Percentiles rank a stretch among this genome's conserved stretches.
phyloP scores from a whole-genome alignment of 2,329 filamentous ascomycete species.

The Plenodomus lindquistii region DNA sequence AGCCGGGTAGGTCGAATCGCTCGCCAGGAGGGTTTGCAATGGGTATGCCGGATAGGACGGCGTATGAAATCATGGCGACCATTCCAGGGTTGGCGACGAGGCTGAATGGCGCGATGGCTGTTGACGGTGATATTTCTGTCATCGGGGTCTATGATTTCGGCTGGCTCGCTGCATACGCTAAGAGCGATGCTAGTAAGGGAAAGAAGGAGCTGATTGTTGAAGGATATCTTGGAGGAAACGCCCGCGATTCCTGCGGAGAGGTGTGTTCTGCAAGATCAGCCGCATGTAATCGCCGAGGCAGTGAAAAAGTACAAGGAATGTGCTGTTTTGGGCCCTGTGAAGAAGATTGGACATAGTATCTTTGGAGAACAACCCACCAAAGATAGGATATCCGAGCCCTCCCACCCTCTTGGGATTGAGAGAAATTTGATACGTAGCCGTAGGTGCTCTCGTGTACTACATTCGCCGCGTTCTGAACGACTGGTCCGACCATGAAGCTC shows the following conservation, averaged over 20 bases:
- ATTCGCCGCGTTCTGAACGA: conserved; percentile 9
- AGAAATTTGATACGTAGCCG: background rate
- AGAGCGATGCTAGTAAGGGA: background rate
- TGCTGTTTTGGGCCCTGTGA: conserved; percentile 8
- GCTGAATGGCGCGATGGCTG: conserved; percentile 8
- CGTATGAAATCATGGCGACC: conserved; percentile 9
- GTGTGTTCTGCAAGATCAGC: conserved; percentile 9
- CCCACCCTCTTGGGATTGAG: too few relatives aligned
- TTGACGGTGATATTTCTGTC: conserved; percentile 5
- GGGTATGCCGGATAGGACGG: conserved; percentile 11
- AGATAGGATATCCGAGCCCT: too few relatives aligned
- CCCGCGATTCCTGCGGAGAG: conserved; percentile 5
- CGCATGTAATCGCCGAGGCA: conserved; percentile 8
- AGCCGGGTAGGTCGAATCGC: conserved; percentile 7
- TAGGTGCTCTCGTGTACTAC: conserved; percentile 10
- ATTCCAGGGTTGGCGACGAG: conserved; percentile 4
- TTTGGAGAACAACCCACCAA: conserved; percentile 8
- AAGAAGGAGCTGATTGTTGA: conserved; percentile 10
- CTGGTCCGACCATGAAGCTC: conserved; percentile 7
- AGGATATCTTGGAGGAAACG: conserved; percentile 7
- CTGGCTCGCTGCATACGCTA: conserved; percentile 6
- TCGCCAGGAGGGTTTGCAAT: conserved; percentile 4
- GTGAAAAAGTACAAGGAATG: too few relatives aligned
- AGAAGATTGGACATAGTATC: conserved; percentile 6
- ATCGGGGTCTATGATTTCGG: conserved; percentile 9